phyloP scores from a whole-genome alignment of 805 yeast genomes.

The Metschnikowia arizonensis region DNA sequence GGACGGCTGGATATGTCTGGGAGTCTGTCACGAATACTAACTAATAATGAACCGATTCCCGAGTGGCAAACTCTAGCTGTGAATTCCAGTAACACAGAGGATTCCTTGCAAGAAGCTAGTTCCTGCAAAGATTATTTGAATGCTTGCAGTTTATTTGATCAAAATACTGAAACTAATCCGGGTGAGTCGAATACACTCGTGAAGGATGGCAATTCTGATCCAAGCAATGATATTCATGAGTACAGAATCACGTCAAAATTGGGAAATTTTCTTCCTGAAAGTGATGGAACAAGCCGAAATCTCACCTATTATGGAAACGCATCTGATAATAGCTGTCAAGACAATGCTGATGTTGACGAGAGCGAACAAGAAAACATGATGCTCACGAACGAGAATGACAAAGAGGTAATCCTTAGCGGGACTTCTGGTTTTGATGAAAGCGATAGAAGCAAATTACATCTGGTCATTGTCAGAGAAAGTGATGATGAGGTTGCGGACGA shows the following conservation, averaged over 20 bases:
- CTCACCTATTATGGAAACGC: background rate
- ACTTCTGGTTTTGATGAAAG: background rate
- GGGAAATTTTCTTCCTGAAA: background rate
- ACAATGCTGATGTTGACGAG: background rate
- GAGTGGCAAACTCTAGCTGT: conserved; percentile 1
- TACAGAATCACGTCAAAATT: background rate
- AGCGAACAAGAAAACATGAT: background rate
- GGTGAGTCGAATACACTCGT: background rate
- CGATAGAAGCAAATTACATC: background rate
- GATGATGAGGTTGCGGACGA: background rate
- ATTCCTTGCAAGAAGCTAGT: background rate
- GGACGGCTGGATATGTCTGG: background rate
- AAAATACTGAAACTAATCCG: background rate
- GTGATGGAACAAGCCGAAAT: background rate
- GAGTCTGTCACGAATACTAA: background rate
- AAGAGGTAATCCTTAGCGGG: background rate
- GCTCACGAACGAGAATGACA: background rate
- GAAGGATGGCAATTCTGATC: background rate
- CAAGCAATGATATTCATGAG: background rate
- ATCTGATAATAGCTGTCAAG: background rate
- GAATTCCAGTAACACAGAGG: background rate
- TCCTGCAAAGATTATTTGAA: background rate
- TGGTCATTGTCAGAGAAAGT: background rate
- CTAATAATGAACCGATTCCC: background rate
- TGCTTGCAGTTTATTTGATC: background rate